Evolutionary conservation across 116 monocot species (phyloP).

Genomic region (Trichopus zeylanicus): DNA sequence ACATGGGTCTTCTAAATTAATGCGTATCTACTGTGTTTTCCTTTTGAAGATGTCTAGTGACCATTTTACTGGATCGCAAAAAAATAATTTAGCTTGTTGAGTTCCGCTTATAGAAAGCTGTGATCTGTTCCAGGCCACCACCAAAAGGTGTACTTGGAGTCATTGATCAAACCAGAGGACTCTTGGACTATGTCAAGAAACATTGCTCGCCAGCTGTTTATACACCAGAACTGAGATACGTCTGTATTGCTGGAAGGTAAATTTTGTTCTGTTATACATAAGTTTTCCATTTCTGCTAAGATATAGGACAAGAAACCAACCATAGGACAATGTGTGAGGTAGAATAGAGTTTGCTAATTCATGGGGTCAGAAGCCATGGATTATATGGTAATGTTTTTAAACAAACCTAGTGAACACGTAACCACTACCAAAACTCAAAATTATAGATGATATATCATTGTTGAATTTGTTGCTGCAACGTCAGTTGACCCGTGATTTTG

Average conservation of each 20-base stretch:
- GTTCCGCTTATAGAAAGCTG: neutral
- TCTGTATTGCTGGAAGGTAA: constrained; percentile 90
- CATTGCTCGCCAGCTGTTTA: constrained; percentile 76
- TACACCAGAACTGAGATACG: constrained; percentile 66
- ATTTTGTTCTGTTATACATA: neutral
- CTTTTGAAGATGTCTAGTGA: neutral
- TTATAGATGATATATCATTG: too few species aligned
- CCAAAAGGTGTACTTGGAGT: constrained; percentile 72
- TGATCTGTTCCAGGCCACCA: constrained; percentile 48
- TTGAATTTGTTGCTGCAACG: too few species aligned
- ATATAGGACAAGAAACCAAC: too few species aligned
- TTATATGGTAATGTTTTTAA: too few species aligned
- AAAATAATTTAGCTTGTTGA: neutral
- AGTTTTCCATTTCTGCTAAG: too few species aligned
- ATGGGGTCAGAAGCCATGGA: neutral
- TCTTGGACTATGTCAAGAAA: constrained; percentile 60
- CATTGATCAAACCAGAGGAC: constrained; percentile 86
- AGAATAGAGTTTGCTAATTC: neutral
- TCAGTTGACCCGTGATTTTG: too few species aligned
- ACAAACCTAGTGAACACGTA: too few species aligned
- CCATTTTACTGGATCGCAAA: neutral
- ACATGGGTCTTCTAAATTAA: too few species aligned
- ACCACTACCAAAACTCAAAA: too few species aligned
- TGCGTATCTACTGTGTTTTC: too few species aligned
- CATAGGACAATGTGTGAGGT: too few species aligned